phyloP scores from a whole-genome alignment of 148 eudicot species.

The Amaranthus hypochondriacus region DNA sequence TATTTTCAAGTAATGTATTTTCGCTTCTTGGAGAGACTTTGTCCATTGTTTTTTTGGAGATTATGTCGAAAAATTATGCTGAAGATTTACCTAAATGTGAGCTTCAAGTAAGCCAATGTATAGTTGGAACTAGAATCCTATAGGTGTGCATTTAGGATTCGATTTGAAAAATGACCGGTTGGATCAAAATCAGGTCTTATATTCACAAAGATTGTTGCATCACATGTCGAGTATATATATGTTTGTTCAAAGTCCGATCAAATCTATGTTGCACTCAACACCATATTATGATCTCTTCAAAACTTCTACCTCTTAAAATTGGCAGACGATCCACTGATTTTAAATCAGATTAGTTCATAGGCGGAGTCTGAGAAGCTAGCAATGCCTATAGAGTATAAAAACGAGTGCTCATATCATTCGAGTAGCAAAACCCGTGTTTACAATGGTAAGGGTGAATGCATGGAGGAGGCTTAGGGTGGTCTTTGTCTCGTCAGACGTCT shows the following conservation, averaged over 20 bases:
- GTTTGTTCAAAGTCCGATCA: no score
- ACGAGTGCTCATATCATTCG: background rate
- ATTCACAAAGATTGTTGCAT: no score
- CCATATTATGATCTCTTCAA: no score
- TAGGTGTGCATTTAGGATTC: background rate
- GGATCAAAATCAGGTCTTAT: no score
- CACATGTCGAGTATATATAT: no score
- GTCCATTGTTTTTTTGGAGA: background rate
- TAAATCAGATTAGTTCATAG: no score
- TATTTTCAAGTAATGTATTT: background rate
- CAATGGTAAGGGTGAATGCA: constrained; percentile 44
- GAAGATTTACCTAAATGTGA: background rate
- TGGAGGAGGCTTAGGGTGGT: constrained; percentile 88
- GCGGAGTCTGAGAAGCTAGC: no score
- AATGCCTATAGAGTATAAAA: background rate
- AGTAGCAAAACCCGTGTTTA: constrained; percentile 3
- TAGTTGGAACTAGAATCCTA: background rate
- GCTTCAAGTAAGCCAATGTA: background rate
- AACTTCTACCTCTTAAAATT: background rate
- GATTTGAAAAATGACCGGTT: no score
- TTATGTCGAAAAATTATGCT: background rate
- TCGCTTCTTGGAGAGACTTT: background rate
- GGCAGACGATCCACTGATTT: no score
- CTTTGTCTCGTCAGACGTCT: constrained; percentile 67
- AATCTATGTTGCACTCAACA: no score